These are phyloP conservation scores for Hsuehochloa calcarea DNA, from an alignment of 176 grass and related monocot species.

Conservation along the genomic window DNA sequence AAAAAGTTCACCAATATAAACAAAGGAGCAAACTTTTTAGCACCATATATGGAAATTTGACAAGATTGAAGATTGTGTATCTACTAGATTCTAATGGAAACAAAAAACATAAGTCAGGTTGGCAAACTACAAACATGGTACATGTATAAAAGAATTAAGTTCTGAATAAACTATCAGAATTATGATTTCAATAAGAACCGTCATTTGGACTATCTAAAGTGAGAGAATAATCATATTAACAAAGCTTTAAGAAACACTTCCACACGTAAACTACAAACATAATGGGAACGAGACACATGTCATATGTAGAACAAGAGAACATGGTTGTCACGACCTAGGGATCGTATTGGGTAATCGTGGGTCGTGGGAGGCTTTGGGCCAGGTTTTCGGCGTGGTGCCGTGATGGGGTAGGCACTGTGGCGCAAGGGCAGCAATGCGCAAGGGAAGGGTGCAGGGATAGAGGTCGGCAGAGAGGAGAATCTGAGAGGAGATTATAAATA, in stretches of 20 bases:
- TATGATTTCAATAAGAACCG: neutral
- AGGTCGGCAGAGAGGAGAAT: too few relatives aligned
- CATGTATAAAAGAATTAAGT: neutral
- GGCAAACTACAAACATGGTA: neutral
- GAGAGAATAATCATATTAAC: neutral
- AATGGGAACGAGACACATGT: neutral
- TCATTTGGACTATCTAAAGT: neutral
- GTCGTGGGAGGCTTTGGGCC: too few relatives aligned
- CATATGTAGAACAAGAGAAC: constrained; percentile 1
- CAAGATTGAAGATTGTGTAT: neutral
- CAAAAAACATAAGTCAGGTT: neutral
- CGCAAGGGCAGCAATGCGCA: too few relatives aligned
- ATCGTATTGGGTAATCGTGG: too few relatives aligned
- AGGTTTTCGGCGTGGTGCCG: too few relatives aligned
- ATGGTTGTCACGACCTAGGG: constrained; percentile 16
- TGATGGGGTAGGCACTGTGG: too few relatives aligned
- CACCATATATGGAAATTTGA: neutral
- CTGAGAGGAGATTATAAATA: too few relatives aligned
- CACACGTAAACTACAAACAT: neutral
- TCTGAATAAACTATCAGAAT: neutral
- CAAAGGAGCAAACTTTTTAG: neutral
- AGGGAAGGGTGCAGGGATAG: too few relatives aligned
- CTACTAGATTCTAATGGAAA: neutral
- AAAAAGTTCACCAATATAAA: neutral
- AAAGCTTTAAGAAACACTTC: neutral